Conservation (phyloP, 768 basidiomycete genomes). For the Suillus occidentalis region DNA sequence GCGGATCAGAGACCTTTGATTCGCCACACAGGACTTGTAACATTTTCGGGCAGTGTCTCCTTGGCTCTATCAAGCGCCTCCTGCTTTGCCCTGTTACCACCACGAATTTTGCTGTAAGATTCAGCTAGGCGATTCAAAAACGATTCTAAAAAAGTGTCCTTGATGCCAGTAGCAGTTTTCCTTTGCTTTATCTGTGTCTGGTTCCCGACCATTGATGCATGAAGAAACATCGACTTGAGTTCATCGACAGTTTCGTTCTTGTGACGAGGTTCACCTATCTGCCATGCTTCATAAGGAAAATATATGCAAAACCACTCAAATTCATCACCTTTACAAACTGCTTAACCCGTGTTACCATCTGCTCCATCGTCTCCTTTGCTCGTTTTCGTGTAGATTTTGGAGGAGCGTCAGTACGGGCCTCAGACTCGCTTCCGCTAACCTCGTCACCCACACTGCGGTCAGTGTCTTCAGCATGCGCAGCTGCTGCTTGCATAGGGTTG, state of each 20-base stretch:
- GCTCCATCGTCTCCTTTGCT: constrained; percentile 10
- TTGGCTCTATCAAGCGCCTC: neutral
- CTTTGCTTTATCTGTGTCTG: constrained; percentile 1
- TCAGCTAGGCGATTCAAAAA: constrained; percentile 7
- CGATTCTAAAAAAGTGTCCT: constrained; percentile 13
- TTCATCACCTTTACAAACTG: neutral
- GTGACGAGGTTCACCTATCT: neutral
- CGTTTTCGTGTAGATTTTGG: constrained; percentile 7
- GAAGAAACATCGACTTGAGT: constrained; percentile 1
- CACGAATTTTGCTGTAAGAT: neutral
- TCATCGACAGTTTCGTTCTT: neutral
- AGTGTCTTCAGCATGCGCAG: neutral
- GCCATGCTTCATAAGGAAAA: neutral
- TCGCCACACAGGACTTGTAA: constrained; percentile 13
- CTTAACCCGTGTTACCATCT: constrained; percentile 2
- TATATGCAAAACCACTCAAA: neutral
- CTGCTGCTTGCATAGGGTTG: neutral
- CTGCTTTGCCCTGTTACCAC: constrained; percentile 10
- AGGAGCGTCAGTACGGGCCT: neutral
- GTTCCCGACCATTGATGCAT: neutral
- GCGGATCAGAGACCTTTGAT: constrained; percentile 10
- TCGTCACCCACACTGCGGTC: neutral
- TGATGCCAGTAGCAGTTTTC: constrained; percentile 9
- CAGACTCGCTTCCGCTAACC: neutral
- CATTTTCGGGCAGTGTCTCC: neutral